A percentile compares a stretch with the other conserved stretches of the same genome.
phyloP scores from a whole-genome alignment of 169 alveolate genomes.

The Fabrea salina region DNA sequence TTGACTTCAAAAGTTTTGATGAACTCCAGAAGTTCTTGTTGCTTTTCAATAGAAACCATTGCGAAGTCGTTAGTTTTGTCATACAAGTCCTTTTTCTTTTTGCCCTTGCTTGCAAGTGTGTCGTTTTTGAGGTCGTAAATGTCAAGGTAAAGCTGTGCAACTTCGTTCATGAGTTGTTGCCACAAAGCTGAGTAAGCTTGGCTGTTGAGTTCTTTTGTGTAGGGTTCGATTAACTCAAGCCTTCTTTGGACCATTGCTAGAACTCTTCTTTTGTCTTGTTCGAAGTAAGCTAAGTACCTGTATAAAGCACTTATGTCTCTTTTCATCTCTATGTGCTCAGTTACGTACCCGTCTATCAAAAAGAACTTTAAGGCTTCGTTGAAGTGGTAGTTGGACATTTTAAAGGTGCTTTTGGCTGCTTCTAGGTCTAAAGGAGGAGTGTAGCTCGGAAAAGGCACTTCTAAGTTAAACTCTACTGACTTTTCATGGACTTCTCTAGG shows the following conservation, averaged over 20 bases:
- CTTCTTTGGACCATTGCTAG: conserved; percentile 81
- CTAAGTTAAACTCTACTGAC: conserved; percentile 57
- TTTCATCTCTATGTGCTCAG: conserved; percentile 79
- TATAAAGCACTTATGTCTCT: conserved; percentile 68
- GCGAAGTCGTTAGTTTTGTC: conserved; percentile 62
- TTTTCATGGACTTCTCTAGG: conserved; percentile 60
- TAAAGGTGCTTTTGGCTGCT: conserved; percentile 74
- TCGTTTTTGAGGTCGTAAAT: conserved; percentile 72
- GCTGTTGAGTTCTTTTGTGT: conserved; percentile 56
- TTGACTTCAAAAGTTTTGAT: conserved; percentile 45
- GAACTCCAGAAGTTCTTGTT: conserved; percentile 49
- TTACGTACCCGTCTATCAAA: conserved; percentile 69
- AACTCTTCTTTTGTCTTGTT: conserved; percentile 51
- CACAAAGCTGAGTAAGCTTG: conserved; percentile 59
- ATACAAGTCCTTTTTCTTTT: conserved; percentile 50
- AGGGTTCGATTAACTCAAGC: conserved; percentile 65
- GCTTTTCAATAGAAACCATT: conserved; percentile 33
- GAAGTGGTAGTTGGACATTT: conserved; percentile 75
- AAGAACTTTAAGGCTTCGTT: conserved; percentile 74
- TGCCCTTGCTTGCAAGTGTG: conserved; percentile 36
- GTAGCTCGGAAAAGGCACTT: conserved; percentile 58
- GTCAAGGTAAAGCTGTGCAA: conserved; percentile 63
- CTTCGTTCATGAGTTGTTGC: conserved; percentile 66
- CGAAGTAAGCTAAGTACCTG: conserved; percentile 63
- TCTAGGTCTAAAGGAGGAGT: conserved; percentile 67